Base-by-base conservation (phyloP, 2,329 filamentous ascomycete species). In the Canariomyces notabilis region DNA sequence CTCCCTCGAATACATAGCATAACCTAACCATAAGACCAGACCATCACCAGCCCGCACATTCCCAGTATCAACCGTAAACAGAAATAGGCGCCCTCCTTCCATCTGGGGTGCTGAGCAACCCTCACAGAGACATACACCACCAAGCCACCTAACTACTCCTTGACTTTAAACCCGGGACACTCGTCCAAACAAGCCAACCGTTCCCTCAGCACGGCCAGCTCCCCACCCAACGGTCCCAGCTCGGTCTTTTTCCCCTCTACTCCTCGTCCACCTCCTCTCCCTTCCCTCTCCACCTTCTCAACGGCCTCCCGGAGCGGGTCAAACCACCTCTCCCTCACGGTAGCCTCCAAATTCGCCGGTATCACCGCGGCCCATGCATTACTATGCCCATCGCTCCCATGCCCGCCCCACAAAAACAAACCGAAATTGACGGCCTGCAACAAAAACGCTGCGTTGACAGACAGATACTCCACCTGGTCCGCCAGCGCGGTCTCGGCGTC, bases 341-440 rank as follows among this genome's bases (percentile, higher is more conserved):
- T 74, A 7, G 72, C 69, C 1, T 72, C 70, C 74, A 82, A 79
- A 1, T 76, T 77, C 2, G 64, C 65, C 1, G 80, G 80, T 8
- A 79, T 69, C 5, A 81, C 59, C 26, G 26, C 26, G 9, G 26
- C 26, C 26, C 26, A 29, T 9, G n/a, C n/a, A n/a, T 29, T 29
- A 3, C 26, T 12, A 9, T n/a, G n/a, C n/a, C n/a, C n/a, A n/a
- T n/a, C n/a, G 14, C 37, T 9, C 4, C 26, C 2, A n/a, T 12
- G 1, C 8, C 26, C 16, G 14, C 46, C 38, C 56, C 77, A 74
- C 16, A 82, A 63, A 53, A 82, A 78, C 42, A 77, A 70, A 6
- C 75, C 72, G 60, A 84, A 81, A 55, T 83, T 83, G 48, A 75
- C 74, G 0, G 75, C 75, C 54, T 82, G 77, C 51, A 82, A 65